These are phyloP conservation scores for Flaveria bidentis DNA, from an alignment of 129 eudicot species.

Conservation along the genomic window DNA sequence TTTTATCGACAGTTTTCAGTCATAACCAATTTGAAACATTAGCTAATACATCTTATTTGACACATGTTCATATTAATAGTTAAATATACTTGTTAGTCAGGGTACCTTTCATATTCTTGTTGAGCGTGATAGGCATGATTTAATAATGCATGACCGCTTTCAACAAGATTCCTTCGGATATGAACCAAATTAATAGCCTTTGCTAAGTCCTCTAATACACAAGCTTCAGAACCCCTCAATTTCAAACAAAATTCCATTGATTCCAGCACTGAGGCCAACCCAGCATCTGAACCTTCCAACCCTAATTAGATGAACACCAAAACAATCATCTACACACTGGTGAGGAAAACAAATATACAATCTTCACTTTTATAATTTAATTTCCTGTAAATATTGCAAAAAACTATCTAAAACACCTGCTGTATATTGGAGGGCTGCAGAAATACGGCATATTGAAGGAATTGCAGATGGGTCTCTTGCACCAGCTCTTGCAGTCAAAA, in stretches of 20 bases:
- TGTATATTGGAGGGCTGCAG: slow-evolving; percentile 93
- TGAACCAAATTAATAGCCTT: slow-evolving; percentile 91
- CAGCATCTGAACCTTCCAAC: slow-evolving; percentile 83
- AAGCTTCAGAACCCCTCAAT: slow-evolving; percentile 95
- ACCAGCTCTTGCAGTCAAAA: slow-evolving; percentile 98
- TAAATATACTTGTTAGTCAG: neutral
- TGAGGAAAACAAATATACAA: neutral
- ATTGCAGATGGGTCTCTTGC: slow-evolving; percentile 96
- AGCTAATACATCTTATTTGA: neutral
- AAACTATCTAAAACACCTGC: slow-evolving; percentile 54
- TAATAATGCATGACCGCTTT: slow-evolving; percentile 86
- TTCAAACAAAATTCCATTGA: slow-evolving; percentile 91
- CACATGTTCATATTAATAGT: neutral
- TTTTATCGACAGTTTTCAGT: neutral
- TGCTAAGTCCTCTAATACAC: slow-evolving; percentile 88
- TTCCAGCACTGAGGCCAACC: slow-evolving; percentile 87
- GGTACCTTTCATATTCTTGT: slow-evolving; percentile 90
- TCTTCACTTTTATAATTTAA: neutral
- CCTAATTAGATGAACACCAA: slow-evolving; percentile 39
- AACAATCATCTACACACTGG: slow-evolving; percentile 6
- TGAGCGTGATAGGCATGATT: slow-evolving; percentile 86
- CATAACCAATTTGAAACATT: neutral
- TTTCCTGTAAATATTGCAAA: neutral
- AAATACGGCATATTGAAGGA: slow-evolving; percentile 96
- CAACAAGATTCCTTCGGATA: slow-evolving; percentile 87